Conservation (phyloP, 176 grass and related monocot genomes). For the Themeda triandra region DNA sequence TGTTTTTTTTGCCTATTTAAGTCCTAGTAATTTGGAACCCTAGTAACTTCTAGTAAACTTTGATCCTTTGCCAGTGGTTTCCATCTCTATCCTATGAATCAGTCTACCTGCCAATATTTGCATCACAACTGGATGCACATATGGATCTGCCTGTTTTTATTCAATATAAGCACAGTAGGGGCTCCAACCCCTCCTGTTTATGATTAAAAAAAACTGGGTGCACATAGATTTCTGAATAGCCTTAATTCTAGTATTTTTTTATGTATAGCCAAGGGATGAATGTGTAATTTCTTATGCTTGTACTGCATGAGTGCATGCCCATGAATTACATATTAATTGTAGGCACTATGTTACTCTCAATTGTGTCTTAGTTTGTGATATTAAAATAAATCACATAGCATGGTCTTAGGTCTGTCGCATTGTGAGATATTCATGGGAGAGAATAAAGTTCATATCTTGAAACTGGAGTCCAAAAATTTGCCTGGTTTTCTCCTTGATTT, state of each 20-base stretch:
- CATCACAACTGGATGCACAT: background rate
- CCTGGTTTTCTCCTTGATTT: background rate
- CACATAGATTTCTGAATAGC: background rate
- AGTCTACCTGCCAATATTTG: background rate
- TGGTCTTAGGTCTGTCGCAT: background rate
- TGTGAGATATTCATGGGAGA: background rate
- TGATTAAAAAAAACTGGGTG: no score
- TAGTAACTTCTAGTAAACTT: no score
- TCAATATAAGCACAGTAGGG: no score
- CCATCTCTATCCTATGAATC: background rate
- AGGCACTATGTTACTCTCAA: background rate
- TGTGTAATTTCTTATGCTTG: background rate
- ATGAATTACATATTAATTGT: background rate
- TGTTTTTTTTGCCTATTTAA: no score
- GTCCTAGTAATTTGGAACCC: no score
- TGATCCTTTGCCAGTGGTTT: background rate
- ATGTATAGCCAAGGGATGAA: background rate
- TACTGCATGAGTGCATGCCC: background rate
- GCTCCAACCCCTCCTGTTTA: no score
- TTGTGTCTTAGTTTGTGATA: background rate
- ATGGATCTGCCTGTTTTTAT: no score
- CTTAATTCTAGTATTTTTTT: no score
- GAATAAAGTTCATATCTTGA: background rate
- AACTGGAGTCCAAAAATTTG: conserved; percentile 3
- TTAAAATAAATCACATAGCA: background rate